These are phyloP conservation scores for Nannochloropsis oceanica DNA, from an alignment of 108 stramenopile genomes.

Conservation along the genomic window DNA sequence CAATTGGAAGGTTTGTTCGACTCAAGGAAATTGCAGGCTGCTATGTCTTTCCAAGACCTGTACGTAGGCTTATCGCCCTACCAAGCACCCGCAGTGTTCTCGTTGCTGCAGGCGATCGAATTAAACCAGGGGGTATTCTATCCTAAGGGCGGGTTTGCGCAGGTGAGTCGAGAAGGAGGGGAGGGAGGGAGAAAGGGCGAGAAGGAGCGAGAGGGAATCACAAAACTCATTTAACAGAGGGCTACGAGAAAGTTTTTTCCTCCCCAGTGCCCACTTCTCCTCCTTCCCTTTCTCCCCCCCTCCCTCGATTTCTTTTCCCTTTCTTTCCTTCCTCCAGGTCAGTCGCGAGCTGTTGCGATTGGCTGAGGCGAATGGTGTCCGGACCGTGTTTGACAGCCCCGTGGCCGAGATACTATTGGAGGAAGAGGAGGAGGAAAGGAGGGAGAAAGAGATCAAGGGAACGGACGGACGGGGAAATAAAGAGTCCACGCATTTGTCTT, in stretches of 20 bases:
- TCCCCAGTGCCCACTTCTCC: too few relatives aligned
- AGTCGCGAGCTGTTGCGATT: slow-evolving; percentile 32
- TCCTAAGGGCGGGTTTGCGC: slow-evolving; percentile 62
- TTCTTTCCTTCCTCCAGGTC: slow-evolving; percentile 26
- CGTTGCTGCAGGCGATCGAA: slow-evolving; percentile 70
- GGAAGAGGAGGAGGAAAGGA: not conserved
- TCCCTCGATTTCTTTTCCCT: not conserved
- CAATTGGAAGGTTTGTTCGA: slow-evolving; percentile 15
- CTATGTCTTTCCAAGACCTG: slow-evolving; percentile 76
- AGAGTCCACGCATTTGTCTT: not conserved
- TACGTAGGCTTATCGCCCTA: slow-evolving; percentile 70
- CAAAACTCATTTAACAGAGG: too few relatives aligned
- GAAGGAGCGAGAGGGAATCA: not conserved
- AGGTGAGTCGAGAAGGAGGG: slow-evolving; percentile 19
- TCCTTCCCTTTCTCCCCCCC: not conserved
- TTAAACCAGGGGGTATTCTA: slow-evolving; percentile 44
- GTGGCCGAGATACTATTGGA: slow-evolving; percentile 43
- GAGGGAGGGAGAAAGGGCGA: too few relatives aligned
- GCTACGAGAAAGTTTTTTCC: too few relatives aligned
- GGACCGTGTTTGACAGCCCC: slow-evolving; percentile 39
- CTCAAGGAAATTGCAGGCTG: slow-evolving; percentile 28
- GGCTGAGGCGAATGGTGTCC: slow-evolving; percentile 29
- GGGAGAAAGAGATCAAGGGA: not conserved
- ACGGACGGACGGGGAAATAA: not conserved
- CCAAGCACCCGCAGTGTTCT: slow-evolving; percentile 78